Evolutionary conservation across 2,329 filamentous ascomycete genomes (phyloP).

Genomic region (Coniochaeta sp.): DNA sequence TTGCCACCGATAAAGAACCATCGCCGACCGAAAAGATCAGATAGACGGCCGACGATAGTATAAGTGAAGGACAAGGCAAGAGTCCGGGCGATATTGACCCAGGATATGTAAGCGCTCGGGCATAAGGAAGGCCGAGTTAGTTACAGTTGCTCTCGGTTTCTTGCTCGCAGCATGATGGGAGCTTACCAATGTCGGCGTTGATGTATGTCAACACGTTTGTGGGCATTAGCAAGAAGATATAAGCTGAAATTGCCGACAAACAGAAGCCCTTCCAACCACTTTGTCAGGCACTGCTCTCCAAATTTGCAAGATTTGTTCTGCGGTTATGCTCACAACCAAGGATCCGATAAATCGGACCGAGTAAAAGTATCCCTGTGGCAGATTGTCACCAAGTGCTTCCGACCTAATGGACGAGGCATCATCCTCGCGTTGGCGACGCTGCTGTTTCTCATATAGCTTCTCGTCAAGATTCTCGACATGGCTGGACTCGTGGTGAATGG

Average conservation of each 20-base stretch:
- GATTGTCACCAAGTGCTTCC: conserved; percentile 24
- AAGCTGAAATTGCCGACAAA: conserved; percentile 27
- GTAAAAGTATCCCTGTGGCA: conserved; percentile 28
- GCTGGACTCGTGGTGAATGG: neutral
- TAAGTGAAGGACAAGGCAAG: conserved; percentile 24
- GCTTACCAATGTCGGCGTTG: conserved; percentile 8
- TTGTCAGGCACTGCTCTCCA: neutral
- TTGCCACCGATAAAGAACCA: conserved; percentile 31
- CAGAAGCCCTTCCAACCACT: conserved; percentile 23
- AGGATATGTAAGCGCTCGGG: conserved; percentile 23
- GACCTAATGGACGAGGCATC: conserved; percentile 25
- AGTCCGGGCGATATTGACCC: conserved; percentile 26
- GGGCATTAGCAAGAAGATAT: conserved; percentile 28
- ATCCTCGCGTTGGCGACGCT: neutral
- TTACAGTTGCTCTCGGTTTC: neutral
- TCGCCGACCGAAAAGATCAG: conserved; percentile 27
- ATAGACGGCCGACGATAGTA: conserved; percentile 26
- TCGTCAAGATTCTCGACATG: neutral
- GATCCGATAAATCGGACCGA: conserved; percentile 24
- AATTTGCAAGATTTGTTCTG: neutral
- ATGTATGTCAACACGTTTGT: conserved; percentile 25
- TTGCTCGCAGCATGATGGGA: neutral
- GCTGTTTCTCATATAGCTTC: neutral
- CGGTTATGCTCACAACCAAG: conserved; percentile 17
- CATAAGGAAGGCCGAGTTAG: conserved; percentile 3